Evolutionary conservation across 2,329 filamentous ascomycete species (phyloP), one percentile per base, ranked within the genome.

Genomic region (Fusarium bulbicola): DNA sequence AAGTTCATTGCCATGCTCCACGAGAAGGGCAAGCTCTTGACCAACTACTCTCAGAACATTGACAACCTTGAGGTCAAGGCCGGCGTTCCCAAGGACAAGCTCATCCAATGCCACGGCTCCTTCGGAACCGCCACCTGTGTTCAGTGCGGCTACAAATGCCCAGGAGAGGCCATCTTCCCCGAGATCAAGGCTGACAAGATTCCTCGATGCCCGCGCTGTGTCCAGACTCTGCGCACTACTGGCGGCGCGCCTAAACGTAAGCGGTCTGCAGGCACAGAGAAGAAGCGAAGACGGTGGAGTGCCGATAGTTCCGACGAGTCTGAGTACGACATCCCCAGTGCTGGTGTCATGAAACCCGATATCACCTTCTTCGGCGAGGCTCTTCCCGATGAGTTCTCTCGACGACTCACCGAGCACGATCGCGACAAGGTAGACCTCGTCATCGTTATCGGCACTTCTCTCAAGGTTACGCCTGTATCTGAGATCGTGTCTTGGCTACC

Each of bases 21-120:
- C 82, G 89, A 95, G 75, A 93, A 95, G 81, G 91, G 90, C 74
- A 97, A 97, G 82, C 89, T 99, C 12, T 89, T 98, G 67, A 98
- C 95, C 46, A 98, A 98, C 84, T 99, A 98, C 85, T 97, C 96
- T 1, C 96, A 99, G 81, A 99, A 99, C 82, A 98, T 99, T 79
- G 96, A 99, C 85, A 98, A 98, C 77, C 91, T 98, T 58, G 95
- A 99, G 82, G 89, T 91, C 69, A 91, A 93, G 78, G 95, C 95
- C 1, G 96, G 96, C 28, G 93, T 99, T 68, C 83, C 86, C 28
- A 88, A 90, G 3, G 91, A 93, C 39, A 97, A 96, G 79, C 88
- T 98, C 24, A 92, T 99, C 34, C 95, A 99, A 82, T 98, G 96
- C 80, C 96, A 99, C 80, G 96, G 96, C 68, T 97, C 94, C 12